phyloP scores from a whole-genome alignment of 2,329 filamentous ascomycete genomes.

The Penicillium sp. region DNA sequence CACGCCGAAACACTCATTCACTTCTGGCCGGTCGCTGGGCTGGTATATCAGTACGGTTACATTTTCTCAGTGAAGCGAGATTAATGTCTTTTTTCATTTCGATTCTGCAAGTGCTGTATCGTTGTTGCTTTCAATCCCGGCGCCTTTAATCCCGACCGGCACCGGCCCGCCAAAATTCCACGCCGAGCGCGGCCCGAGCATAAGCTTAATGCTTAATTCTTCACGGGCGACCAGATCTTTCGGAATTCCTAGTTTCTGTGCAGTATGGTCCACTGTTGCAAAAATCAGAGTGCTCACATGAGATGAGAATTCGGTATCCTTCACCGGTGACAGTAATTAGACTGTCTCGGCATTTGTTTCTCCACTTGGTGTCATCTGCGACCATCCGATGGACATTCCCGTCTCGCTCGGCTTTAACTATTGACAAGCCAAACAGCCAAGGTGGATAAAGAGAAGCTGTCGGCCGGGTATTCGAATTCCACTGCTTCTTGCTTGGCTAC shows the following conservation, averaged over 20 bases:
- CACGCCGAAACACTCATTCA: slow-evolving; percentile 15
- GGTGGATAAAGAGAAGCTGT: slow-evolving; percentile 1
- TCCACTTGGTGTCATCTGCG: slow-evolving; percentile 9
- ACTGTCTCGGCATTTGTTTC: slow-evolving; percentile 6
- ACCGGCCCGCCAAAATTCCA: not conserved
- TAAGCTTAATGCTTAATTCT: slow-evolving; percentile 1
- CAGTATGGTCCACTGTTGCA: not conserved
- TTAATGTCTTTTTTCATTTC: not conserved
- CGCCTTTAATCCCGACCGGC: not conserved
- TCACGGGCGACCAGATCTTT: not conserved
- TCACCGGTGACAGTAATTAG: slow-evolving; percentile 13
- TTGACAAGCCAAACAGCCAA: slow-evolving; percentile 2
- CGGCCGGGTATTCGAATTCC: slow-evolving; percentile 4
- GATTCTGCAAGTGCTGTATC: too few species aligned
- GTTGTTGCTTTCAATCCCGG: too few species aligned
- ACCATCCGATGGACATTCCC: not conserved
- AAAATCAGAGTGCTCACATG: slow-evolving; percentile 3
- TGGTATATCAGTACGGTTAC: not conserved
- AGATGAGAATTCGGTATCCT: not conserved
- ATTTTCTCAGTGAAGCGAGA: not conserved
- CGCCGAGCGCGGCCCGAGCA: slow-evolving; percentile 10
- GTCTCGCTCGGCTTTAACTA: not conserved
- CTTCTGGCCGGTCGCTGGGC: not conserved
- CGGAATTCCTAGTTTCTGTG: not conserved
- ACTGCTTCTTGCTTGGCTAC: slow-evolving; percentile 1